Base-by-base conservation (phyloP, 2,329 filamentous ascomycete genomes). In the Trichoderma atrobrunneum region DNA sequence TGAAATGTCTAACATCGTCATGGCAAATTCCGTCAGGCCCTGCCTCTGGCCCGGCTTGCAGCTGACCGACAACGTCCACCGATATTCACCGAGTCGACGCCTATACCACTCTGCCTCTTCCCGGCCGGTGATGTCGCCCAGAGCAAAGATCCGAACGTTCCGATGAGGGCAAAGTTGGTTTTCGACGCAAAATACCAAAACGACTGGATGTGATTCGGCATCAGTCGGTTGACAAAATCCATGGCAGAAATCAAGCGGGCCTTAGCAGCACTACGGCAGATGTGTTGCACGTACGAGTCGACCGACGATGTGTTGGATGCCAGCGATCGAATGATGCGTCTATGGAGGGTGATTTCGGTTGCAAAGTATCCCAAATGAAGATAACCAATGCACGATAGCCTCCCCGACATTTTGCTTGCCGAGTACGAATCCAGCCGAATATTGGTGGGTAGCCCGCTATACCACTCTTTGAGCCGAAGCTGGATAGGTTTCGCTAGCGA, bases 91-190 rank as follows among this genome's bases (percentile, higher is more conserved):
- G 26, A 98, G 83, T 1, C 95, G 87, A 14, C 93, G 88, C 48
- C 93, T 90, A 82, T 98, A 99, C 87, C 97, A 98, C 36, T 96
- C 93, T 0, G 93, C 93, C 81, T 98, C 95, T 79, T 98, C 94
- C 63, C 90, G 87, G 0, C 93, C 94, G 0, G 94, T 0, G 93
- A 93, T 0, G 95, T 97, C 11, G 95, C 94, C 89, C 94, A 95
- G 4, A 98, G 87, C 12, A 98, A 85, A 16, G 93, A 93, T 4
- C 95, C 95, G 80, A 98, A 98, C 0, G 95, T 97, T 70, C 94
- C 95, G 77, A 98, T 97, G 12, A 98, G 87, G 0, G 95, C 95
- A 82, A 98, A 98, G 82, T 97, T 97, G 48, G 92, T 93, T 78
- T 94, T 93, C 54, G 92, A 93, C 2, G 93, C 91, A 79, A 95